phyloP scores from a whole-genome alignment of 176 grass and related monocot species.

The Musa schizocarpa region DNA sequence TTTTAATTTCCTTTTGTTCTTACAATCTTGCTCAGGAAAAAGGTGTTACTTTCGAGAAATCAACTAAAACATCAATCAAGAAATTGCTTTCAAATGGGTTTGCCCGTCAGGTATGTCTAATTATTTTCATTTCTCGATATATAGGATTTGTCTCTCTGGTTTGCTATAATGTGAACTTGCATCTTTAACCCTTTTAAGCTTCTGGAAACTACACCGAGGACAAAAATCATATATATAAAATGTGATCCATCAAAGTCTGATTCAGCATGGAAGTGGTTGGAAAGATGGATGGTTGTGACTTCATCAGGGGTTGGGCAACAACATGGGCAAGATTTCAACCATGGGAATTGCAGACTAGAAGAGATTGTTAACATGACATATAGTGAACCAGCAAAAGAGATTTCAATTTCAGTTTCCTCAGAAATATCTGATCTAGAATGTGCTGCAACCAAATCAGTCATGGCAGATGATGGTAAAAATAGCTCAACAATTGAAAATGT shows the following conservation, averaged over 20 bases:
- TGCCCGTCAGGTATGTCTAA: slow-evolving; percentile 52
- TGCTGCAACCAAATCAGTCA: neutral
- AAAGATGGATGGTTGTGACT: slow-evolving; percentile 67
- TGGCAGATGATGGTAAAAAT: neutral
- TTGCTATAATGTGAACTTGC: slow-evolving; percentile 13
- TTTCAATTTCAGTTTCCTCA: slow-evolving; percentile 13
- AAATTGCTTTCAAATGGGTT: slow-evolving; percentile 77
- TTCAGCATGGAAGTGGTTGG: slow-evolving; percentile 85
- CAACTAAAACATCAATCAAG: slow-evolving; percentile 43
- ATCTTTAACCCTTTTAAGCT: slow-evolving; percentile 50
- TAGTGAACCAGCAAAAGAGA: slow-evolving; percentile 23
- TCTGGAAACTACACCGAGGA: slow-evolving; percentile 39
- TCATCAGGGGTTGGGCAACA: slow-evolving; percentile 10
- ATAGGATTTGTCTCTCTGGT: slow-evolving; percentile 8
- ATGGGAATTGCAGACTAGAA: neutral
- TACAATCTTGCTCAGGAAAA: slow-evolving; percentile 8
- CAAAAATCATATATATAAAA: slow-evolving; percentile 61
- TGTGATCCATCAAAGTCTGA: slow-evolving; percentile 81
- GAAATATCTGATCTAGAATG: slow-evolving; percentile 30
- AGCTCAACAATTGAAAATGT: neutral
- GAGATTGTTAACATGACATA: slow-evolving; percentile 31
- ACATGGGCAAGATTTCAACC: neutral
- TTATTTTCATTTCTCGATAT: slow-evolving; percentile 17
- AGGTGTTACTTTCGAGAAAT: slow-evolving; percentile 25
- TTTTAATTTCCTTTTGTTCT: neutral